Conservation (phyloP, 306 rosid genomes). For the Lablab purpureus region DNA sequence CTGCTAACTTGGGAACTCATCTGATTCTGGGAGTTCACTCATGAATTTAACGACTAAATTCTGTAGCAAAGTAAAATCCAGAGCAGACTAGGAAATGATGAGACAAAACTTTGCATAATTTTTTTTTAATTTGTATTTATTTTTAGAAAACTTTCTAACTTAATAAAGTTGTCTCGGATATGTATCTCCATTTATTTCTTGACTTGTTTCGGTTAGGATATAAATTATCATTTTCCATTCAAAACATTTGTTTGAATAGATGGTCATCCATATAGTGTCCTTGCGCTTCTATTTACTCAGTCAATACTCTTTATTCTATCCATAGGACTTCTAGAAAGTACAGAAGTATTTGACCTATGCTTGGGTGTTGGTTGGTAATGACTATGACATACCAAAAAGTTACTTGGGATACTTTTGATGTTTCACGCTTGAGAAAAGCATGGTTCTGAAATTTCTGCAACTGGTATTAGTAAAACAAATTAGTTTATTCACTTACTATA, state of each 20-base stretch:
- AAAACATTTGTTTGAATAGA: neutral
- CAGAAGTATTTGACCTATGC: conserved; percentile 23
- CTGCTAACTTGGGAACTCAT: too few species aligned
- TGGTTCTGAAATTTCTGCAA: conserved; percentile 9
- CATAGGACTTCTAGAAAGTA: conserved; percentile 36
- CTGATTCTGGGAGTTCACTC: too few species aligned
- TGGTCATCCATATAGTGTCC: too few species aligned
- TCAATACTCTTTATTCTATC: neutral
- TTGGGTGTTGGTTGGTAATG: conserved; percentile 11
- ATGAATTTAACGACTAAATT: neutral
- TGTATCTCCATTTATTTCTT: conserved; percentile 49
- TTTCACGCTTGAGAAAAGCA: conserved; percentile 4
- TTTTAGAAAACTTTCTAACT: conserved; percentile 14
- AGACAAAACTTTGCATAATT: conserved; percentile 6
- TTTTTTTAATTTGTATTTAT: conserved; percentile 12
- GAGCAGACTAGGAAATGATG: conserved; percentile 27
- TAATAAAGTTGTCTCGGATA: conserved; percentile 58
- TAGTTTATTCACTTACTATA: too few species aligned
- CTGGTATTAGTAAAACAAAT: too few species aligned
- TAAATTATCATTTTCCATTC: conserved; percentile 5
- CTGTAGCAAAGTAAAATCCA: conserved; percentile 12
- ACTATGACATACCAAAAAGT: neutral
- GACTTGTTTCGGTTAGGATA: conserved; percentile 29
- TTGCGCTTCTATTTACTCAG: too few species aligned
- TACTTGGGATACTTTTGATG: conserved; percentile 19